These are phyloP conservation scores for Penicillium antarcticum DNA, from an alignment of 495 filamentous ascomycete species.

Conservation along the genomic window DNA sequence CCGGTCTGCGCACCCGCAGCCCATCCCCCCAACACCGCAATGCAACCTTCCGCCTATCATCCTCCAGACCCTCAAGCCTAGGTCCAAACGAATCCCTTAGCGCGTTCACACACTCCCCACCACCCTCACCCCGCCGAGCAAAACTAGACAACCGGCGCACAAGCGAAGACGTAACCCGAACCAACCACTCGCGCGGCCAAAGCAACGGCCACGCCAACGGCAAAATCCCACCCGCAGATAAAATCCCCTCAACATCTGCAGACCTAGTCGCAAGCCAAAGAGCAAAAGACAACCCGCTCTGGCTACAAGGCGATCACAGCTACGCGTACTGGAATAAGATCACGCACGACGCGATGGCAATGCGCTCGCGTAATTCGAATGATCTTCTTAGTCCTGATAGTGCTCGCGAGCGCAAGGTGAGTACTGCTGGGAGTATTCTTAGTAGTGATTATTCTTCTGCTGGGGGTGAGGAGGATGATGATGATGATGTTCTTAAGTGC, in stretches of 20 bases:
- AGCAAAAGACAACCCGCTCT: slow-evolving; percentile 42
- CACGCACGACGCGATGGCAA: slow-evolving; percentile 42
- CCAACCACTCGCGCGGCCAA: neutral
- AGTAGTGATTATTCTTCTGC: slow-evolving; percentile 46
- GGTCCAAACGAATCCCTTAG: slow-evolving; percentile 30
- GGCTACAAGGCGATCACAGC: slow-evolving; percentile 50
- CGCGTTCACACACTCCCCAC: slow-evolving; percentile 31
- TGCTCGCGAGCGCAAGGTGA: slow-evolving; percentile 30
- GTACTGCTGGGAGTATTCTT: slow-evolving; percentile 32
- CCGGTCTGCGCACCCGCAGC: slow-evolving; percentile 44
- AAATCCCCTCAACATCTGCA: slow-evolving; percentile 13
- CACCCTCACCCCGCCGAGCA: slow-evolving; percentile 31
- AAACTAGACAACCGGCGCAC: slow-evolving; percentile 25
- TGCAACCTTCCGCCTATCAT: slow-evolving; percentile 13
- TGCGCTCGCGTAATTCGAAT: slow-evolving; percentile 23
- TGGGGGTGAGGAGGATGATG: slow-evolving; percentile 34
- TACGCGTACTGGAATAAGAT: slow-evolving; percentile 53
- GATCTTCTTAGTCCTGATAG: slow-evolving; percentile 28
- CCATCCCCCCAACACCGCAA: slow-evolving; percentile 47
- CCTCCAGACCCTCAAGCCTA: slow-evolving; percentile 23
- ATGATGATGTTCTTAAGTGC: slow-evolving; percentile 47
- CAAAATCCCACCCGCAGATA: neutral
- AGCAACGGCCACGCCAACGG: neutral
- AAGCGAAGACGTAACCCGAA: slow-evolving; percentile 5
- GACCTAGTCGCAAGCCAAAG: slow-evolving; percentile 18